phyloP scores from a whole-genome alignment of 306 rosid genomes.

The Datisca glomerata region DNA sequence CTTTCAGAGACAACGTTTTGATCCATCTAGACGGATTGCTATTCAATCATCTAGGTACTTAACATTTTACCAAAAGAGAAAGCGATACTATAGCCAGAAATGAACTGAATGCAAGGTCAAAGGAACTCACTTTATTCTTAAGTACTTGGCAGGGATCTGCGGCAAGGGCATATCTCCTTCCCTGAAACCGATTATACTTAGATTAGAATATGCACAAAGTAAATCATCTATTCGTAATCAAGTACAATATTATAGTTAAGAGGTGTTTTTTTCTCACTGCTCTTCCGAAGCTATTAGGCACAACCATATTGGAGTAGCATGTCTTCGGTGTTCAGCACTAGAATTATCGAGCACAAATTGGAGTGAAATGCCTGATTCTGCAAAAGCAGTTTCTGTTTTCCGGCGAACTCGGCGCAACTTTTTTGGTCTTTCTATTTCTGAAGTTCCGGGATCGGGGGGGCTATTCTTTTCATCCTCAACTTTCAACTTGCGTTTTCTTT shows the following conservation, averaged over 20 bases:
- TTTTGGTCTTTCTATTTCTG: constrained; percentile 42
- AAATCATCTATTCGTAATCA: neutral
- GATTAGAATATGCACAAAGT: neutral
- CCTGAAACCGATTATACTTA: constrained; percentile 35
- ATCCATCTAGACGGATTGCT: too few relatives aligned
- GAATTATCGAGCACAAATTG: constrained; percentile 46
- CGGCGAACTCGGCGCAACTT: constrained; percentile 55
- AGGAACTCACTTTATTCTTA: constrained; percentile 58
- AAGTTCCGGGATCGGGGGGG: constrained; percentile 20
- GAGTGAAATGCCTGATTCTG: constrained; percentile 33
- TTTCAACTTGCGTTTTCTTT: constrained; percentile 45
- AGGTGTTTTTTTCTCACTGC: constrained; percentile 65
- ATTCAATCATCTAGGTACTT: too few relatives aligned
- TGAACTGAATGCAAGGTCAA: too few relatives aligned
- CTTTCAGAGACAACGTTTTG: too few relatives aligned
- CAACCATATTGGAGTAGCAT: constrained; percentile 71
- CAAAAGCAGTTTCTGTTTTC: constrained; percentile 45
- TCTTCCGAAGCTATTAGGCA: constrained; percentile 62
- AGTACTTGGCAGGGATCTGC: constrained; percentile 40
- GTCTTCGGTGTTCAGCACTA: constrained; percentile 29
- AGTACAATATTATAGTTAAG: too few relatives aligned
- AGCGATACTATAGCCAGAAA: too few relatives aligned
- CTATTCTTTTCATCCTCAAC: constrained; percentile 48
- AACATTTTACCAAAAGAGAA: too few relatives aligned
- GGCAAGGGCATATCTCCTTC: constrained; percentile 53